A percentile compares a stretch with the other conserved stretches of the same genome.
phyloP scores from a whole-genome alignment of 129 eudicot species.

The Chrysanthemum seticuspe region DNA sequence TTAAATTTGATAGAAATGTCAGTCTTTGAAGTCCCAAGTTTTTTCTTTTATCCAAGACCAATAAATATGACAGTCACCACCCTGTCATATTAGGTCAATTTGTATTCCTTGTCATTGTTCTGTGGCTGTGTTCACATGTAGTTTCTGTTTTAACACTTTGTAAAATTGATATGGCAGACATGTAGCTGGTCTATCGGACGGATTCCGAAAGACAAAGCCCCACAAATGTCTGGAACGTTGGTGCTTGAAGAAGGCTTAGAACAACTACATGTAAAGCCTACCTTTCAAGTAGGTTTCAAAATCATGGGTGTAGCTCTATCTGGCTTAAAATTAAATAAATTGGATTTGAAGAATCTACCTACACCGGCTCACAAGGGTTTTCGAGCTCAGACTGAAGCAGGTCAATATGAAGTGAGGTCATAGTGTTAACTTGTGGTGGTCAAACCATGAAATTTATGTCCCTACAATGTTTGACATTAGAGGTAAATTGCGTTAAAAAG shows the following conservation, averaged over 20 bases:
- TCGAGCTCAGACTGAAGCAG: slow-evolving; percentile 74
- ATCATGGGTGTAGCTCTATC: slow-evolving; percentile 93
- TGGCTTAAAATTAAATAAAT: slow-evolving; percentile 70
- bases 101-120: background rate
- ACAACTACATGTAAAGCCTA: slow-evolving; percentile 71
- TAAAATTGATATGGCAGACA: slow-evolving; percentile 42
- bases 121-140: background rate
- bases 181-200: slow-evolving; percentile 88
- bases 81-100: background rate
- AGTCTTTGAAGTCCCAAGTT: too few species aligned
- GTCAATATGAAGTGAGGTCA: slow-evolving; percentile 79
- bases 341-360: slow-evolving; percentile 72
- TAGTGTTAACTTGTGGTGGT: slow-evolving; percentile 21
- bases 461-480: background rate
- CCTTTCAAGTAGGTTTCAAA: slow-evolving; percentile 65
- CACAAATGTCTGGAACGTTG: slow-evolving; percentile 79
- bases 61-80: background rate
- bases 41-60: too few species aligned
- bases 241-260: slow-evolving; percentile 76
- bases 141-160: background rate
- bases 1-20: too few species aligned
- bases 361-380: slow-evolving; percentile 86
- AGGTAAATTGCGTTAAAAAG: background rate
- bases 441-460: background rate
- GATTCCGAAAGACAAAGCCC: slow-evolving; percentile 84